phyloP scores from a whole-genome alignment of 1,284 basidiomycete genomes.

The Fomitopsis pinicola region DNA sequence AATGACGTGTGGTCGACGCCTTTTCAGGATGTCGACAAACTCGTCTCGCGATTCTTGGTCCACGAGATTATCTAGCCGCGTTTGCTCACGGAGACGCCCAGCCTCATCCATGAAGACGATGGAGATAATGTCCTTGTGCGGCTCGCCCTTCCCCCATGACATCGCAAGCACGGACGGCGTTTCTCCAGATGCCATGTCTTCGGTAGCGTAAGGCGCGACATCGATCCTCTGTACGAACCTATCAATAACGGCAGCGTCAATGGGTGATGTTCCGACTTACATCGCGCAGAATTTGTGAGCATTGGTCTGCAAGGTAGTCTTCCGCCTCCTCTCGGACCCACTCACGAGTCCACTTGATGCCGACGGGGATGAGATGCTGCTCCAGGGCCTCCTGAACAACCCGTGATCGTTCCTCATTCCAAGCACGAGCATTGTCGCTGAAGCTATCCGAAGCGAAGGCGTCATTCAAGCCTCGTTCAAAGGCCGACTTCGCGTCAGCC shows the following conservation, averaged over 20 bases:
- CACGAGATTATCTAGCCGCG: slow-evolving; percentile 84
- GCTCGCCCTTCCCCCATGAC: slow-evolving; percentile 94
- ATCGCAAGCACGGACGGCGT: slow-evolving; percentile 86
- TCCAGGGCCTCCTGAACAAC: slow-evolving; percentile 80
- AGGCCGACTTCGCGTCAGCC: slow-evolving; percentile 54
- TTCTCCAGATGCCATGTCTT: slow-evolving; percentile 64
- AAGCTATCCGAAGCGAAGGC: slow-evolving; percentile 86
- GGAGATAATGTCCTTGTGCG: slow-evolving; percentile 85
- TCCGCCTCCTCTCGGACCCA: slow-evolving; percentile 90
- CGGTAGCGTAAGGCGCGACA: slow-evolving; percentile 68
- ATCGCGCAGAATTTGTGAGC: slow-evolving; percentile 65
- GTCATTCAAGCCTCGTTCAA: slow-evolving; percentile 74
- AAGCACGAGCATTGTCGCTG: slow-evolving; percentile 82
- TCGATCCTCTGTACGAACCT: slow-evolving; percentile 53
- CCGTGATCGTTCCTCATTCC: slow-evolving; percentile 86
- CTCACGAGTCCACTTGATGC: slow-evolving; percentile 85
- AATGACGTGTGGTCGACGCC: slow-evolving; percentile 84
- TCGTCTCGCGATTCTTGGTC: slow-evolving; percentile 66
- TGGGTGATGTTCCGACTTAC: slow-evolving; percentile 38
- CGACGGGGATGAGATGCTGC: slow-evolving; percentile 78
- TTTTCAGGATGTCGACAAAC: slow-evolving; percentile 79
- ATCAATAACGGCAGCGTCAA: slow-evolving; percentile 1
- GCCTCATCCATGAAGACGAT: slow-evolving; percentile 85
- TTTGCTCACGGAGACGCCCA: slow-evolving; percentile 85
- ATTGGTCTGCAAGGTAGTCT: slow-evolving; percentile 71